Evolutionary conservation across 768 basidiomycete genomes (phyloP), one percentile per base, ranked within the genome.

Genomic region (Mrakia blollopis): DNA sequence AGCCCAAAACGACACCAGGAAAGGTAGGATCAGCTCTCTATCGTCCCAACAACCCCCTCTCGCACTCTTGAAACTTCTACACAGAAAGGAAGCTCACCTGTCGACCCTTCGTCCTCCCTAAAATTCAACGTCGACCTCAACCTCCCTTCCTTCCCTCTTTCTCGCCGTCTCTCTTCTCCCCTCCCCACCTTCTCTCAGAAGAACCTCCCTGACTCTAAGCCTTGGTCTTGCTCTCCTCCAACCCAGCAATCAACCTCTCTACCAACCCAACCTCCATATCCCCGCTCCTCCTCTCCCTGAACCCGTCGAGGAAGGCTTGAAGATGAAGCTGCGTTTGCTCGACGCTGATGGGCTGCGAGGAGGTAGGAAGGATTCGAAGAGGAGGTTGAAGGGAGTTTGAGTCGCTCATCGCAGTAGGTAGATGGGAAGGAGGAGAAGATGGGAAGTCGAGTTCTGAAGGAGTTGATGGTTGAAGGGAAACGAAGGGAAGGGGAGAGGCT

Each of bases 191-290:
- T 30, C 41, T n/a, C 9, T 47, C 32, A 62, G 14, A 13, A 11
- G 44, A 44, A 14, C 11, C 32, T 44, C 16, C 30, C 37, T 5
- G 7, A 25, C 9, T 60, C 35, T 23, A 32, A 25, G 32, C 32
- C 41, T 39, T 50, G 25, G 23, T 11, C 72, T 37, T 25, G 14
- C 35, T 54, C 9, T 77, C 28, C 37, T 63, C 61, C 44, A 77
- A 50, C 14, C 70, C 72, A 11, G 37, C 37, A 25, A 77, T 61
- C 9, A 77, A 32, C 63, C 57, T 72, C 25, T 65, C 61, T 7
- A 77, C 54, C n/a, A 77, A n/a, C 5, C 70, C 62, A 39, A 70
- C 63, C 76, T 77, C 76, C 61, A 77, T 65, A 18, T 72, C 76
- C 23, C 76, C 76, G 44, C 30, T 54, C 18, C 68, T 39, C 18